These are phyloP conservation scores for Penicillium crustosum DNA, from an alignment of 2,329 filamentous ascomycete species.

Conservation along the genomic window DNA sequence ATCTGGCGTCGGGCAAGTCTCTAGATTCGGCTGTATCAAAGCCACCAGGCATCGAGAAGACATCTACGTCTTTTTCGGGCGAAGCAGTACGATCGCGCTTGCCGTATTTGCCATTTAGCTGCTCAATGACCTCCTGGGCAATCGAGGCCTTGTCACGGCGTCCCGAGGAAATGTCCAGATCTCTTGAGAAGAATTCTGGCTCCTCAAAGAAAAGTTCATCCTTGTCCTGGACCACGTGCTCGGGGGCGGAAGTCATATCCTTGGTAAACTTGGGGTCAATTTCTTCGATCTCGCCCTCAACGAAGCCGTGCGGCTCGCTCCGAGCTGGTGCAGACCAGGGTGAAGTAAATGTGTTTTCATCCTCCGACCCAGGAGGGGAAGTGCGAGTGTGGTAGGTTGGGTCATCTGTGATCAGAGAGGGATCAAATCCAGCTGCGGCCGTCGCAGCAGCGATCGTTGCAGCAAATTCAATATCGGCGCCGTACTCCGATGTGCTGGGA, in stretches of 20 bases:
- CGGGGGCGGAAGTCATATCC: background rate
- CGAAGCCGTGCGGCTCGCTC: slow-evolving; percentile 45
- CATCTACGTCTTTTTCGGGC: slow-evolving; percentile 21
- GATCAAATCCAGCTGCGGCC: slow-evolving; percentile 68
- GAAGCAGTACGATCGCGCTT: slow-evolving; percentile 18
- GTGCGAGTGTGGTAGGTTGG: slow-evolving; percentile 62
- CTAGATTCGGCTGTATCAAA: slow-evolving; percentile 26
- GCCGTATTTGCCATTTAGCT: slow-evolving; percentile 21
- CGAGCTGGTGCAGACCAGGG: slow-evolving; percentile 54
- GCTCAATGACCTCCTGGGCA: slow-evolving; percentile 28
- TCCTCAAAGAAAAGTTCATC: slow-evolving; percentile 23
- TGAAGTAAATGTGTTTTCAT: slow-evolving; percentile 52
- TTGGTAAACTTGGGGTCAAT: slow-evolving; percentile 38
- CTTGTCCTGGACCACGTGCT: slow-evolving; percentile 17
- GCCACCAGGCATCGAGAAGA: slow-evolving; percentile 34
- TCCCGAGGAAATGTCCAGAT: slow-evolving; percentile 3
- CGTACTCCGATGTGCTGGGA: slow-evolving; percentile 48
- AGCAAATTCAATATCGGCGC: slow-evolving; percentile 67
- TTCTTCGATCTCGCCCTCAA: slow-evolving; percentile 52
- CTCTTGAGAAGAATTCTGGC: slow-evolving; percentile 16
- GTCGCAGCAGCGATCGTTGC: slow-evolving; percentile 68
- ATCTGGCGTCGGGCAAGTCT: slow-evolving; percentile 13
- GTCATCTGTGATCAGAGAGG: slow-evolving; percentile 68
- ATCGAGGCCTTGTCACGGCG: slow-evolving; percentile 18
- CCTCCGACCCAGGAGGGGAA: slow-evolving; percentile 62